A percentile compares a stretch with the other conserved stretches of the same genome.
Evolutionary conservation across 495 filamentous ascomycete species (phyloP).

Genomic region (Xylaria grammica): DNA sequence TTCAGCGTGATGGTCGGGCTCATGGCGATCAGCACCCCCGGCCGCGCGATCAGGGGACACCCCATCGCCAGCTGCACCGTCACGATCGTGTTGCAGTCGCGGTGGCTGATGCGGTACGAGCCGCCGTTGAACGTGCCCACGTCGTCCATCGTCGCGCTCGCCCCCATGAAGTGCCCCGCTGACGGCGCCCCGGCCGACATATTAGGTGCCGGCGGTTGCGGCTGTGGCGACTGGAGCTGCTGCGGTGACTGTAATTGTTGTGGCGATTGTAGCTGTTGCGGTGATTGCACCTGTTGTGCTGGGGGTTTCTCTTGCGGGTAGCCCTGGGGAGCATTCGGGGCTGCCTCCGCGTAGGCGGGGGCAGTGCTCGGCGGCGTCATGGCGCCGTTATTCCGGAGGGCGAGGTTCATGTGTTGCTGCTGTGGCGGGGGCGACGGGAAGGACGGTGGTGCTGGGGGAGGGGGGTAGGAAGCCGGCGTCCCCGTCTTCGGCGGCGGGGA

Average conservation of each 20-base stretch:
- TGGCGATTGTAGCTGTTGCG: slow-evolving; percentile 19
- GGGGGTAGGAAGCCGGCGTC: slow-evolving; percentile 37
- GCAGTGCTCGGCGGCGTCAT: slow-evolving; percentile 36
- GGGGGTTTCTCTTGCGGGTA: slow-evolving; percentile 47
- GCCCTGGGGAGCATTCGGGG: slow-evolving; percentile 30
- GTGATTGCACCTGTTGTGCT: slow-evolving; percentile 33
- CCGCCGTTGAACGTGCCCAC: slow-evolving; percentile 96
- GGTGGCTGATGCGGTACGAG: slow-evolving; percentile 89
- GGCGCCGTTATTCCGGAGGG: slow-evolving; percentile 36
- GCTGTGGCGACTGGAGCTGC: slow-evolving; percentile 9
- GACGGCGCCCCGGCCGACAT: slow-evolving; percentile 39
- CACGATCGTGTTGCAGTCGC: slow-evolving; percentile 86
- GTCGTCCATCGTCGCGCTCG: slow-evolving; percentile 66
- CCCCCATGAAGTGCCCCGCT: slow-evolving; percentile 25
- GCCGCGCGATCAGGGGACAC: slow-evolving; percentile 80
- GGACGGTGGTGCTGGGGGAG: slow-evolving; percentile 19
- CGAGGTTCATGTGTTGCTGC: slow-evolving; percentile 29
- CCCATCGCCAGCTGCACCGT: slow-evolving; percentile 90
- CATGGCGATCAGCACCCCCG: slow-evolving; percentile 93
- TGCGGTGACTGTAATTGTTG: slow-evolving; percentile 33
- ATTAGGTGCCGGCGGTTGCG: slow-evolving; percentile 29
- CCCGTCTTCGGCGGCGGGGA: slow-evolving; percentile 36
- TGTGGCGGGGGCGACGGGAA: slow-evolving; percentile 29
- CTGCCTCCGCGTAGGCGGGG: slow-evolving; percentile 41
- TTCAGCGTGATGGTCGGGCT: slow-evolving; percentile 82